Percentiles rank a stretch among this genome's conserved stretches.
phyloP scores from a whole-genome alignment of 2,329 filamentous ascomycete species.

The Colletotrichum liriopes region DNA sequence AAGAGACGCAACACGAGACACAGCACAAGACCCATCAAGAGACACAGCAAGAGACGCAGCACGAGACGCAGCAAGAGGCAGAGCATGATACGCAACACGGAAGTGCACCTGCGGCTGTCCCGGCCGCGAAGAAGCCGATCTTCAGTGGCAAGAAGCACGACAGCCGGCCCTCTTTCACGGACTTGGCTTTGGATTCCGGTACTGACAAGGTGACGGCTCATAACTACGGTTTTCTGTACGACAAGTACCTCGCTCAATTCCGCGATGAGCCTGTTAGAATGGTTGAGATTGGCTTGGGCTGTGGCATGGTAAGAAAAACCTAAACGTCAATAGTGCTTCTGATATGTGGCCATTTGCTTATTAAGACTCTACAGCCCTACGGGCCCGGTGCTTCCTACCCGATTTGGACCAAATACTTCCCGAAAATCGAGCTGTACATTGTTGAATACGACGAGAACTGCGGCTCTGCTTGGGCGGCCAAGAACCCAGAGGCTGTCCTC shows the following conservation, averaged over 20 bases:
- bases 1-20: not conserved
- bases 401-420: not conserved
- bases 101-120: not conserved
- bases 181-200: not conserved
- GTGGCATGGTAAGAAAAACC: not conserved
- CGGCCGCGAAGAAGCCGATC: not conserved
- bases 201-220: not conserved
- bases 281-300: not conserved
- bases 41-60: too few relatives aligned
- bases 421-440: not conserved
- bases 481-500: not conserved
- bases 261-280: not conserved
- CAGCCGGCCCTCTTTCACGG: not conserved
- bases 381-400: not conserved
- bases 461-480: not conserved
- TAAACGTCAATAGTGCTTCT: accelerated
- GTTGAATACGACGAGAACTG: not conserved
- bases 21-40: too few relatives aligned
- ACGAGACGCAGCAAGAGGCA: not conserved
- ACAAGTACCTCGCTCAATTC: not conserved
- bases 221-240: not conserved
- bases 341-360: not conserved
- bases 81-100: not conserved
- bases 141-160: not conserved
- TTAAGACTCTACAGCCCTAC: not conserved